phyloP scores from a whole-genome alignment of 306 rosid species.

The Dryas drummondii region DNA sequence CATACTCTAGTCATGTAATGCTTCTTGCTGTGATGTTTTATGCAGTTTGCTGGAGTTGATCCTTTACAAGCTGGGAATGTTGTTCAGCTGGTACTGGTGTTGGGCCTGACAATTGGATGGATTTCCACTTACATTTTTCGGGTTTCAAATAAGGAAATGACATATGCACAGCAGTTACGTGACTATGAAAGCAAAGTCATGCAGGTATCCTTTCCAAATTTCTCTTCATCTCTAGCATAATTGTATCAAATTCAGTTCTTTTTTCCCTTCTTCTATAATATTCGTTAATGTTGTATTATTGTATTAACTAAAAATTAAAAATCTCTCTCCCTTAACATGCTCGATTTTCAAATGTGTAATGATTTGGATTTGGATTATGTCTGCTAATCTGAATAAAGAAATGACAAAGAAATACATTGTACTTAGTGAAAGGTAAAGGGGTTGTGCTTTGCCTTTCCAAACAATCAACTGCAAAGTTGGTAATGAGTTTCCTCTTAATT shows the following conservation, averaged over 20 bases:
- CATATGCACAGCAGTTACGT: conserved; percentile 90
- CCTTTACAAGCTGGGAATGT: conserved; percentile 95
- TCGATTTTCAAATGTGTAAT: not conserved
- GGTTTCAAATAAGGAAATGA: conserved; percentile 98
- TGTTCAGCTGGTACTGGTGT: conserved; percentile 87
- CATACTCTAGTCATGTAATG: conserved; percentile 12
- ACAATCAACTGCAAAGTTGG: not conserved
- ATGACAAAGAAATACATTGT: not conserved
- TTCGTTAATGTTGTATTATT: not conserved
- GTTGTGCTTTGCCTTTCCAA: too few relatives aligned
- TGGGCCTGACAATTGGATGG: conserved; percentile 95
- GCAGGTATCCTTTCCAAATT: conserved; percentile 52
- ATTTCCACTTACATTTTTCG: conserved; percentile 86
- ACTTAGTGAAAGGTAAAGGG: not conserved
- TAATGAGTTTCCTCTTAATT: not conserved
- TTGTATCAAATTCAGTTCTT: not conserved
- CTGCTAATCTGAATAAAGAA: not conserved
- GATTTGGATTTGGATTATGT: not conserved
- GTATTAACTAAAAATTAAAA: not conserved
- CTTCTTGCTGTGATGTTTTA: conserved; percentile 19
- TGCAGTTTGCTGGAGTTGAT: conserved; percentile 82
- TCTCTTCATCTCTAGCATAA: not conserved
- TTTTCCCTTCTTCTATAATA: not conserved
- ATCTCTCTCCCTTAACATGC: not conserved
- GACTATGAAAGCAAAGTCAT: conserved; percentile 92